Evolutionary conservation across 805 yeast genomes (phyloP), one percentile per base, ranked within the genome.

Genomic region (Wickerhamomyces bovis): DNA sequence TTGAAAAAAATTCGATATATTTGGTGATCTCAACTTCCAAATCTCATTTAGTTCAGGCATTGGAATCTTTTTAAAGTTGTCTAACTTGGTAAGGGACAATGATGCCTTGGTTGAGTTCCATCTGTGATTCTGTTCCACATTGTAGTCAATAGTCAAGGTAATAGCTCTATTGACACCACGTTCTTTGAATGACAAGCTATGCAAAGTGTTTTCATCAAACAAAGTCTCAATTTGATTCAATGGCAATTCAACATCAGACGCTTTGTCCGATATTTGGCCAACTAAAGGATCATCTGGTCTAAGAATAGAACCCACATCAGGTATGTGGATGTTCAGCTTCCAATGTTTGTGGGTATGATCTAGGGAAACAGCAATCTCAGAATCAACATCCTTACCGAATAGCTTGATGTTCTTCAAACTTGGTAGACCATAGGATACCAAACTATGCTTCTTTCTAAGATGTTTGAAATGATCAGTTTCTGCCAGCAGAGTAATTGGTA

Each of bases 321-420:
- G 52, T 9, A 49, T 41, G 26, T 49, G 52, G 10, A 49, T 44
- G 25, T 23, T 33, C 2, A 49, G 13, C 20, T 41, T 31, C 52
- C 52, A 49, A n/a, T 12, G 5, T 7, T 42, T 41, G 9, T 31
- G 22, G 1, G 22, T 12, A 6, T 46, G 30, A 22, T 46, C 42
- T 16, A 49, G 16, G 2, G 52, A 49, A 15, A 49, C 20, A 5
- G 52, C 52, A 16, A 49, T 22, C 15, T 49, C 52, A 11, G 47
- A 22, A 9, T 28, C 16, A 12, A 11, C 6, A 13, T 49, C 50
- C 3, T 22, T 16, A 5, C 38, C 26, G 22, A 49, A 42, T 10
- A 16, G n/a, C 9, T 44, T 16, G 3, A 26, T 25, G 4, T 42
- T 30, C n/a, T 45, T 46, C 5, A 23, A 20, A 23, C 48, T 46